A percentile compares a stretch with the other conserved stretches of the same genome.
These are phyloP conservation scores for Rhynchosporium graminicola DNA, from an alignment of 2,329 filamentous ascomycete genomes.

Conservation along the genomic window DNA sequence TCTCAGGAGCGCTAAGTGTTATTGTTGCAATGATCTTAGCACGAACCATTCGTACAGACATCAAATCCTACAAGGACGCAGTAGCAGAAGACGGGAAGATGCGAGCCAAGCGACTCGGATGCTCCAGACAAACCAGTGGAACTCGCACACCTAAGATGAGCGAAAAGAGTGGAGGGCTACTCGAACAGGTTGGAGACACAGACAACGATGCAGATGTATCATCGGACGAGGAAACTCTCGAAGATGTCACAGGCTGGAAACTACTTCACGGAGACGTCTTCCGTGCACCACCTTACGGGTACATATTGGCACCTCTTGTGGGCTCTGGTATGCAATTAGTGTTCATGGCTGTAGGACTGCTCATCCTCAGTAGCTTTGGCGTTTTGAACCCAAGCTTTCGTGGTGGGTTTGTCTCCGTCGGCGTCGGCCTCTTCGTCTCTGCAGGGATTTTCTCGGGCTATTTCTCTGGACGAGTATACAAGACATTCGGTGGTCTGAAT, in stretches of 20 bases:
- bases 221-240: slow-evolving; percentile 71
- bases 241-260: slow-evolving; percentile 88
- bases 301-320: slow-evolving; percentile 75
- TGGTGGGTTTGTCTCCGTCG: slow-evolving; percentile 86
- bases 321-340: slow-evolving; percentile 86
- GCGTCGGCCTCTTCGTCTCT: slow-evolving; percentile 78
- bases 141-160: slow-evolving; percentile 46
- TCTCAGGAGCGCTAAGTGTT: slow-evolving; percentile 75
- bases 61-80: slow-evolving; percentile 71
- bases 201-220: slow-evolving; percentile 55
- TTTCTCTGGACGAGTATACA: slow-evolving; percentile 81
- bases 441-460: slow-evolving; percentile 85
- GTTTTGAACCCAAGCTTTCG: slow-evolving; percentile 84
- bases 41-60: slow-evolving; percentile 75
- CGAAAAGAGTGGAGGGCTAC: slow-evolving; percentile 58
- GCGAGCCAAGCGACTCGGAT: slow-evolving; percentile 48
- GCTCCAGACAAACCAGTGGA: slow-evolving; percentile 44
- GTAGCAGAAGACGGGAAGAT: slow-evolving; percentile 66
- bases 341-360: slow-evolving; percentile 75
- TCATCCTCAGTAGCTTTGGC: slow-evolving; percentile 73
- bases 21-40: slow-evolving; percentile 80
- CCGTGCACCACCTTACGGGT: slow-evolving; percentile 68
- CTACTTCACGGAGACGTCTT: slow-evolving; percentile 87
- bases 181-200: slow-evolving; percentile 59
- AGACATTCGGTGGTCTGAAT: slow-evolving; percentile 75